phyloP scores from a whole-genome alignment of 371 early-diverging fungal genomes.

The Lichtheimia hyalospora region DNA sequence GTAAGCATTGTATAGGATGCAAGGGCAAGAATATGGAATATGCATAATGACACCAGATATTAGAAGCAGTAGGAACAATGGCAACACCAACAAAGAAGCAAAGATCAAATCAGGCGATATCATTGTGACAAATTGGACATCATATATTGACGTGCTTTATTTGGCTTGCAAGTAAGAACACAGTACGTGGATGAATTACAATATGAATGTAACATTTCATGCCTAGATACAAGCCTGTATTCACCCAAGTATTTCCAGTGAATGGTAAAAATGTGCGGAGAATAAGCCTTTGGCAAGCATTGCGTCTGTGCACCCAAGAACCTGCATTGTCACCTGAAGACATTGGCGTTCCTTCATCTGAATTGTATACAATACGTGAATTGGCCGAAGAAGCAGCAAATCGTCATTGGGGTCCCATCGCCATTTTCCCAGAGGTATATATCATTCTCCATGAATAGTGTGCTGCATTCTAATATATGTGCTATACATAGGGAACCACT shows the following conservation, averaged over 20 bases:
- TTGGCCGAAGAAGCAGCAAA: constrained; percentile 50
- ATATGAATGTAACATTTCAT: neutral
- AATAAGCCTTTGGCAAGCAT: constrained; percentile 62
- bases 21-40: too few species aligned
- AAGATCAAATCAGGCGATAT: constrained; percentile 61
- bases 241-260: constrained; percentile 63
- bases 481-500: constrained; percentile 67
- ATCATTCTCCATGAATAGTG: neutral
- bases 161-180: constrained; percentile 59
- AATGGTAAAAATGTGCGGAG: constrained; percentile 46
- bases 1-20: constrained; percentile 19
- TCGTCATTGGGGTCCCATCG: constrained; percentile 63
- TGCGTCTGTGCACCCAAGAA: constrained; percentile 44
- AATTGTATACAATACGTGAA: constrained; percentile 47
- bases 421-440: constrained; percentile 79
- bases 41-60: too few species aligned
- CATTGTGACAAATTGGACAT: constrained; percentile 81
- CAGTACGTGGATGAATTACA: neutral
- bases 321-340: constrained; percentile 39
- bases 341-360: constrained; percentile 10
- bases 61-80: neutral
- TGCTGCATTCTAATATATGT: too few species aligned
- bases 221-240: constrained; percentile 68
- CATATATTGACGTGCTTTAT: constrained; percentile 83
- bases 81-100: constrained; percentile 15